Evolutionary conservation across 1,284 basidiomycete genomes (phyloP).

Genomic region (Leccinum subrobustum): DNA sequence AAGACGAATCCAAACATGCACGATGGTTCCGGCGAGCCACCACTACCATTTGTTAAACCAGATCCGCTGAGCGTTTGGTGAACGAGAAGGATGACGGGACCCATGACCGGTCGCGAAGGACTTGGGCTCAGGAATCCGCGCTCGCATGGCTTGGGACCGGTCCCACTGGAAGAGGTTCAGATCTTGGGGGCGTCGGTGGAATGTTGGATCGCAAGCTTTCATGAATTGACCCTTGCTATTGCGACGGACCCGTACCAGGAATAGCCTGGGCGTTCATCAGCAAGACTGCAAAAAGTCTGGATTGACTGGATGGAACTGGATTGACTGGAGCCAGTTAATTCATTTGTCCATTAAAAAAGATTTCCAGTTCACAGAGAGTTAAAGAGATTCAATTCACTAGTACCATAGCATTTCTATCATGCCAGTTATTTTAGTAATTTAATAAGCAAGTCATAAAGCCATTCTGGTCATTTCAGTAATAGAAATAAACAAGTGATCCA

Average conservation of each 20-base stretch:
- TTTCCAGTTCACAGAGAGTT: no score
- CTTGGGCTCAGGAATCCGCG: neutral
- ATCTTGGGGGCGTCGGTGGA: constrained; percentile 1
- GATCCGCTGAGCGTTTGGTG: constrained; percentile 39
- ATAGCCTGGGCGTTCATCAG: neutral
- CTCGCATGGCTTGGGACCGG: neutral
- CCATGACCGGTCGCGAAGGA: constrained; percentile 39
- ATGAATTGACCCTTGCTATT: neutral
- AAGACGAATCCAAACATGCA: constrained; percentile 36
- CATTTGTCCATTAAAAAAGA: no score
- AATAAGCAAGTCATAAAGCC: no score
- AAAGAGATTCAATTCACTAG: no score
- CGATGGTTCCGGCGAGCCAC: constrained; percentile 23
- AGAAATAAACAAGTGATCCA: no score
- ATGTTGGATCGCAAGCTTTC: neutral
- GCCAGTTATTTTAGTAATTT: no score
- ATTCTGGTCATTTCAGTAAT: no score
- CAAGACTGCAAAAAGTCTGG: no score
- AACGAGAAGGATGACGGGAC: constrained; percentile 60
- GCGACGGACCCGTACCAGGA: no score
- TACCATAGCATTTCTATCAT: no score
- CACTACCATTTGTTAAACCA: constrained; percentile 18
- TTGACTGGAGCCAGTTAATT: no score
- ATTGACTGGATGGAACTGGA: no score
- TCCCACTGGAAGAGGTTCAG: neutral